Base-by-base conservation (phyloP, 805 yeast species). In the Suhomyces xylopsoci region DNA sequence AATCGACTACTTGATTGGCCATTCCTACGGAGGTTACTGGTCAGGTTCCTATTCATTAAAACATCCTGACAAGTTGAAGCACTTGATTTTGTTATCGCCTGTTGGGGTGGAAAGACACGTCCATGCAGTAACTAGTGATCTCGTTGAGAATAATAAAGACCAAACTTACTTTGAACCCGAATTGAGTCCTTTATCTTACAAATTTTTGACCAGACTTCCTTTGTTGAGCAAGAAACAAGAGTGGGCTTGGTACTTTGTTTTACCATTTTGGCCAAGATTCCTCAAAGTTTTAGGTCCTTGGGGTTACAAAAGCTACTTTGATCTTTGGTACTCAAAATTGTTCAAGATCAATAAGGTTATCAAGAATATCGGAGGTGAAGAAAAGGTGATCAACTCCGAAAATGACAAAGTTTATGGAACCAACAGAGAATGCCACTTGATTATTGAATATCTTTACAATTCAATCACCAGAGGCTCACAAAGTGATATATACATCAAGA, bases 11-110 rank as follows among this genome's bases (percentile, higher is more conserved):
- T 62, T 89, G 12, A 69, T 88, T 19, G 93, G 90, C 0, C 96
- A 89, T 66, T 88, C 96, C 0, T 83, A 82, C 57, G 96, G 96
- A 30, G 94, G 90, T 0, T 85, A 87, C 59, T 71, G 90, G 70
- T 80, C 89, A 0, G 80, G 81, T 47, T 80, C 84, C 6, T 88
- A 86, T 64, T 76, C 88, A 1, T 62, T 83, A 43, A 80, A 73
- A 55, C 77, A 85, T 59, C 90, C 91, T 0, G 63, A 79, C 0
- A 63, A 74, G 4, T 74, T 89, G 6, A 68, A 76, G 14, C 79
- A 80, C 53, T 67, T 89, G 57, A 73, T 87, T 2, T 70, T 88
- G 22, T 79, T 86, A 3, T 84, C 90, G 10, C 96, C 96, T 0
- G 88, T 87, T 0, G 96, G 96, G 0, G 83, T 88, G 17, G 96